These are phyloP conservation scores for Chlamydomonas reinhardtii DNA, from an alignment of 163 green algal species.

Conservation along the genomic window DNA sequence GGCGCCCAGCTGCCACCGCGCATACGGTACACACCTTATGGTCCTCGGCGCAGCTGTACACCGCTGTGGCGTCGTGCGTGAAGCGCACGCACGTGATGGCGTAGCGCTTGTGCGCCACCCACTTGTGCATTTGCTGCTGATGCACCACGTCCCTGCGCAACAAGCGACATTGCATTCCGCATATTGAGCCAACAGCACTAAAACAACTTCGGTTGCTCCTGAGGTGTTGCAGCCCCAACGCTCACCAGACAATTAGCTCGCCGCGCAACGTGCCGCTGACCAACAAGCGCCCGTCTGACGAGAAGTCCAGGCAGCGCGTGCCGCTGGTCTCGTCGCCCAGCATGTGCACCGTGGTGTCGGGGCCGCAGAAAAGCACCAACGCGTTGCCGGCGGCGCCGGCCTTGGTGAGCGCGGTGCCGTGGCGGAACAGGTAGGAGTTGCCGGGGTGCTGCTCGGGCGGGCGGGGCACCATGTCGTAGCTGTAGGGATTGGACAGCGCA, in stretches of 20 bases:
- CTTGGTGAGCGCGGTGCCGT: slow-evolving; percentile 45
- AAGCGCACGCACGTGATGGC: slow-evolving; percentile 66
- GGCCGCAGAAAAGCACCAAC: slow-evolving; percentile 53
- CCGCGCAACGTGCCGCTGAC: slow-evolving; percentile 57
- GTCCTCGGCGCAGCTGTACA: slow-evolving; percentile 63
- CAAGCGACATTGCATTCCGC: too few species aligned
- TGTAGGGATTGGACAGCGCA: too few species aligned
- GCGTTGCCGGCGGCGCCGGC: background rate
- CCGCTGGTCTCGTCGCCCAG: slow-evolving; percentile 50
- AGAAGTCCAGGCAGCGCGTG: slow-evolving; percentile 55
- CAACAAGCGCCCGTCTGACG: slow-evolving; percentile 53
- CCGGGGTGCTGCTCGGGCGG: slow-evolving; percentile 49
- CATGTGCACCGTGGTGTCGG: slow-evolving; percentile 56
- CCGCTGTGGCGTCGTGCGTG: slow-evolving; percentile 50
- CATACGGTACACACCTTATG: slow-evolving; percentile 55
- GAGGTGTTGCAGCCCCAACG: too few species aligned
- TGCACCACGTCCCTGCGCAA: slow-evolving; percentile 42
- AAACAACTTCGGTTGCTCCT: too few species aligned
- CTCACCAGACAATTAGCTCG: slow-evolving; percentile 52
- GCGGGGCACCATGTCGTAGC: slow-evolving; percentile 52
- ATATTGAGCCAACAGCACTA: too few species aligned
- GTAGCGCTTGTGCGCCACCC: slow-evolving; percentile 61
- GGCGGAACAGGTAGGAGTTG: slow-evolving; percentile 53
- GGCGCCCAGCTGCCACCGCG: too few species aligned
- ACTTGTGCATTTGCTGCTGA: slow-evolving; percentile 53